phyloP scores from a whole-genome alignment of 768 basidiomycete species.

The Kwoniella newhampshirensis region DNA sequence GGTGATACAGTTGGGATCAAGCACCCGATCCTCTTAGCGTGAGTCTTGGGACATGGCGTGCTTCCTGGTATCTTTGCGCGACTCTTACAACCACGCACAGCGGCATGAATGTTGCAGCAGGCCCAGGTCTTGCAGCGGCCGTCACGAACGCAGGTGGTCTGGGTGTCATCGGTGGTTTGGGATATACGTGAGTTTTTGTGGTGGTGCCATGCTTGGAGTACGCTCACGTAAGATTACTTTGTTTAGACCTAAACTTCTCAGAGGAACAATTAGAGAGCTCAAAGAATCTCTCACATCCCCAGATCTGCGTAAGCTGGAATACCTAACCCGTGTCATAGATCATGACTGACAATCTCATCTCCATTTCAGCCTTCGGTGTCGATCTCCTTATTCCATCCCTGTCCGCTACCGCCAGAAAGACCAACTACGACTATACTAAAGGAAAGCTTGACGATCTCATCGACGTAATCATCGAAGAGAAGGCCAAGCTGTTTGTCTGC shows the following conservation, averaged over 20 bases:
- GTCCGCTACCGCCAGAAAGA: constrained; percentile 83
- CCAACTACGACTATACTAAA: constrained; percentile 81
- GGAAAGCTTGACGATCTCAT: constrained; percentile 80
- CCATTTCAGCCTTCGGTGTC: constrained; percentile 71
- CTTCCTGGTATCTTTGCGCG: too few species aligned
- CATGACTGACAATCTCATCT: background rate
- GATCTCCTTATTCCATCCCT: constrained; percentile 85
- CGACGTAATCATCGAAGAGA: constrained; percentile 89
- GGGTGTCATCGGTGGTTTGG: constrained; percentile 80
- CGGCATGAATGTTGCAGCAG: constrained; percentile 79
- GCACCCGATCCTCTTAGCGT: constrained; percentile 84
- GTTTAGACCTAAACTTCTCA: constrained; percentile 55
- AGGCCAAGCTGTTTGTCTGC: constrained; percentile 81
- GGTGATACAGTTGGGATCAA: constrained; percentile 64
- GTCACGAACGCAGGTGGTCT: constrained; percentile 92
- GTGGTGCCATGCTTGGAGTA: background rate
- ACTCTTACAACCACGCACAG: too few species aligned
- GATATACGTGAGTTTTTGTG: constrained; percentile 35
- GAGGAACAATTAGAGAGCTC: constrained; percentile 57
- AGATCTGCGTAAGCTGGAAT: constrained; percentile 39
- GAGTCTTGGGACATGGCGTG: constrained; percentile 56
- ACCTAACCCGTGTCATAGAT: background rate
- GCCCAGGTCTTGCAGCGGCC: constrained; percentile 80
- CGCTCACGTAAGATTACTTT: constrained; percentile 61
- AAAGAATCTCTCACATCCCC: constrained; percentile 64